These are phyloP conservation scores for Castanopsis chinensis DNA, from an alignment of 306 rosid species.

Conservation along the genomic window DNA sequence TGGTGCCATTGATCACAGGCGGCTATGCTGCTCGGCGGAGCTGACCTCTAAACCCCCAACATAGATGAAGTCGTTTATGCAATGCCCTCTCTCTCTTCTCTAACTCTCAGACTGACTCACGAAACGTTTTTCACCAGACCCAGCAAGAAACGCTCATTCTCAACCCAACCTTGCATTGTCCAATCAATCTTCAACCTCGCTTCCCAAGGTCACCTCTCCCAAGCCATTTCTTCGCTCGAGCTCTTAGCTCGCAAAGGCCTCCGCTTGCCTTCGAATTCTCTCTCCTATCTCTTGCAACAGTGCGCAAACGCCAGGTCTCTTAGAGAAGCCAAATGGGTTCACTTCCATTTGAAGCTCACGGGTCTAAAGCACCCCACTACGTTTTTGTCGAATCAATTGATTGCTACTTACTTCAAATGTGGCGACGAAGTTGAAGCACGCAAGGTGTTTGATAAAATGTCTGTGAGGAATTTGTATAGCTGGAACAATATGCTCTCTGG, in stretches of 20 bases:
- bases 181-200: slow-evolving; percentile 43
- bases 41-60: neutral
- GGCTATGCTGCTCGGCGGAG: slow-evolving; percentile 30
- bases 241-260: slow-evolving; percentile 54
- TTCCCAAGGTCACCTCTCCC: slow-evolving; percentile 42
- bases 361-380: slow-evolving; percentile 65
- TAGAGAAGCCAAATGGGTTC: slow-evolving; percentile 59
- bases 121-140: slow-evolving; percentile 9
- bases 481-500: slow-evolving; percentile 92
- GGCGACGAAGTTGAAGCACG: slow-evolving; percentile 56
- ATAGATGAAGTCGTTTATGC: slow-evolving; percentile 46
- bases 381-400: slow-evolving; percentile 65
- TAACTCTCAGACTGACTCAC: slow-evolving; percentile 17
- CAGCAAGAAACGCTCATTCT: slow-evolving; percentile 15
- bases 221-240: slow-evolving; percentile 69
- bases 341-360: slow-evolving; percentile 62
- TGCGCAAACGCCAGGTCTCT: slow-evolving; percentile 48
- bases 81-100: slow-evolving; percentile 58
- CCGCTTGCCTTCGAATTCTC: slow-evolving; percentile 58
- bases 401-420: slow-evolving; percentile 58
- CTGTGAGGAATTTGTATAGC: slow-evolving; percentile 63
- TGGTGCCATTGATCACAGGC: neutral
- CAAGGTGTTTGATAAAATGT: slow-evolving; percentile 78
- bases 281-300: slow-evolving; percentile 58
- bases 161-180: slow-evolving; percentile 52